Base-by-base conservation (phyloP, 257 asterid genomes). In the Primulina tabacum region DNA sequence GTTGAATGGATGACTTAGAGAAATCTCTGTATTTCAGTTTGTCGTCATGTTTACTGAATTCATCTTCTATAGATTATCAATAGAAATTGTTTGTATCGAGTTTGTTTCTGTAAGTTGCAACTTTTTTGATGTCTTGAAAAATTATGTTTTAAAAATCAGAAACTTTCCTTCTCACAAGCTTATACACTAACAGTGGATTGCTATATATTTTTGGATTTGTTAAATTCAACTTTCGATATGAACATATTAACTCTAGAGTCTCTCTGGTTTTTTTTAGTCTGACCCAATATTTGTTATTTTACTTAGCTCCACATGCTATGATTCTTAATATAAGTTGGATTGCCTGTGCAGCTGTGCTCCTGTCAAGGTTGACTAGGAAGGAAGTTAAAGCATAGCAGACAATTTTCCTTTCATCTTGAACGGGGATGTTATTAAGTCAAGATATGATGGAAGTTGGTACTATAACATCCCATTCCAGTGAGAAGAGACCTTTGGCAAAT, bases 401-500 rank as follows among this genome's bases (percentile, higher is more conserved):
- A 20, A 60, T 64, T 67, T 71, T 71, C 59, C 11, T 26, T 64
- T 64, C 67, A 47, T 61, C 62, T 52, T 52, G 29, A 69, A 78
- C 75, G 82, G 79, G 84, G 73, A 86, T 87, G 88, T 85, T 80
- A 73, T 80, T 75, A 75, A 34, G 68, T 67, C 70, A 47, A 40
- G 63, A 72, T 57, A 75, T 63, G 71, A 88, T 77, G 90, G 89
- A 90, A 69, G 80, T 74, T 73, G 73, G 77, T 43, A 80, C 69
- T 63, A 78, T 78, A 80, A 81, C 69, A 78, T 71, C 78, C 73
- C 69, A 26, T 61, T 73, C 76, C 84, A 80, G 67, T 64, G 89
- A 87, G 74, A 86, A 76, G 76, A 77, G 58, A 65, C 74, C 82
- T 67, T 62, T 62, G 37, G 88, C 84, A 73, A 78, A 82, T 70